Base-by-base conservation (phyloP, 768 basidiomycete species). In the Dioszegia aurantiaca region DNA sequence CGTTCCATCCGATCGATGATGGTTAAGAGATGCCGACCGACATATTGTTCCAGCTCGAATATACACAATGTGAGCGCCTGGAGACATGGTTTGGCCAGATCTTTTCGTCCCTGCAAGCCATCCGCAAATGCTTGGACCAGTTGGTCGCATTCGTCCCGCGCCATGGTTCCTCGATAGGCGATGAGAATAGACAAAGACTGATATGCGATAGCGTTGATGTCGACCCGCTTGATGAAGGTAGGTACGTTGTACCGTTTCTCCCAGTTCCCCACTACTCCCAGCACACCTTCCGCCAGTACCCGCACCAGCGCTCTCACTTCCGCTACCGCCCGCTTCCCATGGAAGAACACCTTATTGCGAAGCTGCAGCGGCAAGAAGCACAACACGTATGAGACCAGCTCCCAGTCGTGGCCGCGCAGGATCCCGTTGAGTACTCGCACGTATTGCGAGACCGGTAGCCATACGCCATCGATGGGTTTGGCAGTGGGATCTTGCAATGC, bases 321-420 rank as follows among this genome's bases (percentile, higher is more conserved):
- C 14, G 72, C 77, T n/a, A 85, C 80, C 27, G 87, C 85, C 49
- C 84, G 84, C 0, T 89, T 89, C 0, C 95, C 95, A 70, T 93
- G 95, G 76, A 95, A 93, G 52, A 97, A 81, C 68, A 98, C 91
- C 75, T 97, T 98, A 82, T 98, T 98, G 57, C 88, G 81, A 10
- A 98, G 82, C 72, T 98, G 92, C 9, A 85, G 81, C 1, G 95
- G 93, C 0, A 99, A 81, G 78, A 94, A 88, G 69, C 88, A 90
- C 4, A 99, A 81, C 4, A 92, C 80, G 69, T 95, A 98, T 1
- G 91, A 90, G 11, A 95, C 81, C 39, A 98, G 80, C 58, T 98
- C 95, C 93, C 94, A 98, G 61, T 86, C 89, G 44, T 80, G 83
- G 67, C 92, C 91, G 57, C 86, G 83, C 39, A 98, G 76, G 60